These are phyloP conservation scores for Hortiboletus flavorubellus DNA, from an alignment of 768 basidiomycete genomes.

Conservation along the genomic window DNA sequence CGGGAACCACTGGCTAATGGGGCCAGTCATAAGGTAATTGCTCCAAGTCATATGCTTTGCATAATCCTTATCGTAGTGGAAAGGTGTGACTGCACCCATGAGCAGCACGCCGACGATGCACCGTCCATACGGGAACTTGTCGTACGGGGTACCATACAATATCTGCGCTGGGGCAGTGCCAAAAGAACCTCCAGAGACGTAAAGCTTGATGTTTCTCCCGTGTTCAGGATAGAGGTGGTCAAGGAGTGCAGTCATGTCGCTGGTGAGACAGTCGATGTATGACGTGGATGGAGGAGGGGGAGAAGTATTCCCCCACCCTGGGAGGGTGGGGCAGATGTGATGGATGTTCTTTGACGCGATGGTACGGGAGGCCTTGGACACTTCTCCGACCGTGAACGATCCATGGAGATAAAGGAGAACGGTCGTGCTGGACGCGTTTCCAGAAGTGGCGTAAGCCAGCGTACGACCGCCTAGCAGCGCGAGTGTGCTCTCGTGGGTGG, in stretches of 20 bases:
- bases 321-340: conserved; percentile 49
- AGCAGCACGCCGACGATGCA: conserved; percentile 48
- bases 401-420: conserved; percentile 57
- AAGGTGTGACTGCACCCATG: conserved; percentile 45
- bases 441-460: conserved; percentile 50
- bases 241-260: conserved; percentile 46
- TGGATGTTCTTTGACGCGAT: conserved; percentile 43
- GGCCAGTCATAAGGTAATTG: conserved; percentile 47
- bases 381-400: conserved; percentile 47
- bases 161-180: conserved; percentile 56
- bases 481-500: conserved; percentile 17
- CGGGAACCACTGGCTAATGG: conserved; percentile 41
- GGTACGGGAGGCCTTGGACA: conserved; percentile 31
- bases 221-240: conserved; percentile 47
- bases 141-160: conserved; percentile 49
- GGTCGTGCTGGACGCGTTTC: conserved; percentile 45
- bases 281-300: conserved; percentile 32
- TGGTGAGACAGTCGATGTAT: conserved; percentile 41
- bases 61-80: conserved; percentile 44
- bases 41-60: conserved; percentile 43
- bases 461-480: conserved; percentile 38
- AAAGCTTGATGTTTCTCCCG: conserved; percentile 39
- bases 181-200: conserved; percentile 51
- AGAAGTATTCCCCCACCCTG: conserved; percentile 57
- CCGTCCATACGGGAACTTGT: conserved; percentile 49